Conservation (phyloP, 768 basidiomycete genomes). For the Russula abietina region DNA sequence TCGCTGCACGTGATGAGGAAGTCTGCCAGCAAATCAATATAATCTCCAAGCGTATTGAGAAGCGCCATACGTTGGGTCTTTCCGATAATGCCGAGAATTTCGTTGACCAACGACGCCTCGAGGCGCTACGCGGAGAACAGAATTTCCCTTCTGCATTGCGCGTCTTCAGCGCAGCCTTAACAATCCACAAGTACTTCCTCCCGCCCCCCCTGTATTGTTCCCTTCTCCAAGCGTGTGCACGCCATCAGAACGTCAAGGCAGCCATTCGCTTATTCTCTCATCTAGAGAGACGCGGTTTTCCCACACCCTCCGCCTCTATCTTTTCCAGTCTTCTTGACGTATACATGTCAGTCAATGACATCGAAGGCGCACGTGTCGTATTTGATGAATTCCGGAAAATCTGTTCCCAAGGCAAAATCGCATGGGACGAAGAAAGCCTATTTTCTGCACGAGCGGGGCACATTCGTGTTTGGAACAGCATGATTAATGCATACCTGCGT, state of each 20-base stretch:
- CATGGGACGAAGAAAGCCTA: constrained; percentile 28
- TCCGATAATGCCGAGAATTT: constrained; percentile 30
- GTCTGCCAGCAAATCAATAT: constrained; percentile 39
- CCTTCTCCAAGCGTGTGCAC: constrained; percentile 58
- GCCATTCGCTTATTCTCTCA: constrained; percentile 63
- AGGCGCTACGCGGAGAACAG: constrained; percentile 50
- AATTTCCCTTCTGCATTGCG: constrained; percentile 67
- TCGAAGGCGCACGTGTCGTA: constrained; percentile 48
- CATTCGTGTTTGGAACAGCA: constrained; percentile 61
- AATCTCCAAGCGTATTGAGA: constrained; percentile 34
- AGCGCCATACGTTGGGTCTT: constrained; percentile 36
- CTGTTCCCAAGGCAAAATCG: constrained; percentile 36
- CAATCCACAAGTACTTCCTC: constrained; percentile 34
- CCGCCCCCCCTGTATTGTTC: constrained; percentile 40
- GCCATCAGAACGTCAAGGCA: constrained; percentile 48
- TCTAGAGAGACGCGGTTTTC: constrained; percentile 42
- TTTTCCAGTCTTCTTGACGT: constrained; percentile 55
- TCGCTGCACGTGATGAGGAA: constrained; percentile 65
- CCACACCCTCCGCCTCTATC: constrained; percentile 32
- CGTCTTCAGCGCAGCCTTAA: constrained; percentile 58
- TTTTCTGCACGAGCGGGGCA: constrained; percentile 31
- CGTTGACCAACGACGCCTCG: constrained; percentile 37
- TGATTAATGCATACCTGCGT: constrained; percentile 70
- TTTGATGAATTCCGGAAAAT: constrained; percentile 55
- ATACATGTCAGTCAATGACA: constrained; percentile 48